Evolutionary conservation across 192 early-diverging fungal genomes (phyloP).

Genomic region (Bifiguratus adelaidae): DNA sequence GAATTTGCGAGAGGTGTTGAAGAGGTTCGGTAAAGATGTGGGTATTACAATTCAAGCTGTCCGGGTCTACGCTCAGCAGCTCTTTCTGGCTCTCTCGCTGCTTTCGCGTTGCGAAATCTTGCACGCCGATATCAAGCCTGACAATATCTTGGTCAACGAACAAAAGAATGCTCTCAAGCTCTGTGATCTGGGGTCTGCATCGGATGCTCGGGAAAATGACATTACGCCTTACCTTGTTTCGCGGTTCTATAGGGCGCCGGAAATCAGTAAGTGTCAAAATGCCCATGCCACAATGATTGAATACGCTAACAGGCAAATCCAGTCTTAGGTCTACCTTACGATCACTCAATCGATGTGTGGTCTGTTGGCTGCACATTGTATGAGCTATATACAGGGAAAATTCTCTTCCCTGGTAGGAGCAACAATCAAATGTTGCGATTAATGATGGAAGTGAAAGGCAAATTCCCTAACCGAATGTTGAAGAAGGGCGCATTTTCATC

Average conservation of each 20-base stretch:
- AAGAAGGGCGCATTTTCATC: slow-evolving; percentile 69
- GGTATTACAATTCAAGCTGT: slow-evolving; percentile 93
- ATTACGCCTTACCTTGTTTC: slow-evolving; percentile 94
- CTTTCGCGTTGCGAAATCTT: slow-evolving; percentile 74
- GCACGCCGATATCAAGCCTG: slow-evolving; percentile 97
- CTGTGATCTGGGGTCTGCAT: slow-evolving; percentile 91
- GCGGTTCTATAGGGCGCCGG: slow-evolving; percentile 94
- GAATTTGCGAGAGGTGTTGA: slow-evolving; percentile 87
- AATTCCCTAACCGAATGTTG: slow-evolving; percentile 74
- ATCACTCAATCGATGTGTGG: slow-evolving; percentile 89
- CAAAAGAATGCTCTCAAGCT: slow-evolving; percentile 74
- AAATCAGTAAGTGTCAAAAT: slow-evolving; percentile 65
- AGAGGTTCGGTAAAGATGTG: slow-evolving; percentile 90
- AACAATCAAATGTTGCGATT: slow-evolving; percentile 95
- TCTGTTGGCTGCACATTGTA: slow-evolving; percentile 90
- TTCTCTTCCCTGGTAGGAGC: slow-evolving; percentile 84
- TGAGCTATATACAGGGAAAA: slow-evolving; percentile 92
- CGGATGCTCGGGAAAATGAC: slow-evolving; percentile 78
- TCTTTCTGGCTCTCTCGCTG: slow-evolving; percentile 76
- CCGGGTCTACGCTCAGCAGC: slow-evolving; percentile 80
- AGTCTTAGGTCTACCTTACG: slow-evolving; percentile 85
- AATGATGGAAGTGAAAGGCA: slow-evolving; percentile 92
- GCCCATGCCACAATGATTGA: no score
- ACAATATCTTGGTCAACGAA: slow-evolving; percentile 90
- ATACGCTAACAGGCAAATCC: not conserved